These are phyloP conservation scores for Cercospora zeina DNA, from an alignment of 2,329 filamentous ascomycete species.

Conservation along the genomic window DNA sequence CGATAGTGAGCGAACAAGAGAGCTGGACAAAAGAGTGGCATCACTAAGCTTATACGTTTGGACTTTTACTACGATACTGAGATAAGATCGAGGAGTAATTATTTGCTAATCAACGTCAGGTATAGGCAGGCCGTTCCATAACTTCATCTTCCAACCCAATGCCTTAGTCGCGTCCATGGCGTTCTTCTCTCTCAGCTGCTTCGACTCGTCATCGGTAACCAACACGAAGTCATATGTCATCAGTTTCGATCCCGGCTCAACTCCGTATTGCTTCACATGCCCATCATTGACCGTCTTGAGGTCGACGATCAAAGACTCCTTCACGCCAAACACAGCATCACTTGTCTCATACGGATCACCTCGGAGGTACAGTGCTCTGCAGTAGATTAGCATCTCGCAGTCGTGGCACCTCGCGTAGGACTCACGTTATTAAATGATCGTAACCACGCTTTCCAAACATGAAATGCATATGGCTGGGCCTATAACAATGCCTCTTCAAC, in stretches of 20 bases:
- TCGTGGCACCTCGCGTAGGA: slow-evolving; percentile 32
- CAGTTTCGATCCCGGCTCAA: slow-evolving; percentile 61
- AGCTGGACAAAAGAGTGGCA: neutral
- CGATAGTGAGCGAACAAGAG: neutral
- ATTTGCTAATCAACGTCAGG: slow-evolving; percentile 61
- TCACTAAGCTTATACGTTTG: too few species aligned
- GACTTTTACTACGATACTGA: neutral
- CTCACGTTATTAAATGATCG: slow-evolving; percentile 80
- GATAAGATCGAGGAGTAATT: neutral
- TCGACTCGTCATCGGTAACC: slow-evolving; percentile 68
- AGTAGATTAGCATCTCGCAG: neutral
- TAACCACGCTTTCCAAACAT: slow-evolving; percentile 81
- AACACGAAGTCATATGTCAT: slow-evolving; percentile 72
- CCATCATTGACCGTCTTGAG: slow-evolving; percentile 55
- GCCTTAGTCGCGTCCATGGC: slow-evolving; percentile 67
- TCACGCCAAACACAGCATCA: slow-evolving; percentile 85
- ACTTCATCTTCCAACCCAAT: slow-evolving; percentile 67
- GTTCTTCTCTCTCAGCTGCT: slow-evolving; percentile 63
- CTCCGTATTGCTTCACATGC: slow-evolving; percentile 60
- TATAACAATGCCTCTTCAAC: slow-evolving; percentile 72
- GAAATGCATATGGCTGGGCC: slow-evolving; percentile 80
- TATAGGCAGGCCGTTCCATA: slow-evolving; percentile 74
- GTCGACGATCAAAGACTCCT: slow-evolving; percentile 74
- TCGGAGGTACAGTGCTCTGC: slow-evolving; percentile 69
- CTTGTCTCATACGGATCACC: slow-evolving; percentile 79